Evolutionary conservation across 169 alveolate genomes (phyloP).

Genomic region (Toxoplasma gondii): DNA sequence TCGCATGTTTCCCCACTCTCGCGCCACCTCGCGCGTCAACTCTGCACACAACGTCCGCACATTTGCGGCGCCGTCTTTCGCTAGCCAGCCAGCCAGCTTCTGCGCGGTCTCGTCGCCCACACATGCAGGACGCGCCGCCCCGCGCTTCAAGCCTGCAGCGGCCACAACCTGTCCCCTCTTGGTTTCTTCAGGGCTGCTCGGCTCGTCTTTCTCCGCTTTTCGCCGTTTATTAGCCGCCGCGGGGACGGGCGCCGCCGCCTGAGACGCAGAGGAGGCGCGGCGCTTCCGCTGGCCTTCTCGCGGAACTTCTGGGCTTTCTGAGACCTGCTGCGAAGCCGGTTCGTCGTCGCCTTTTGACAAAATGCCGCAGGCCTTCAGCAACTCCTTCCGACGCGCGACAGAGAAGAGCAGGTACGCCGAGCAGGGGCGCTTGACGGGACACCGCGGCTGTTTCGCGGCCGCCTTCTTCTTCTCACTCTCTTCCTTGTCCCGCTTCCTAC

Average conservation of each 20-base stretch:
- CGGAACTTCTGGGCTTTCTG: too few species aligned
- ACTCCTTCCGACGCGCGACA: neutral
- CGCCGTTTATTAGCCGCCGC: neutral
- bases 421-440: constrained; percentile 22
- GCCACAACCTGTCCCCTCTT: neutral
- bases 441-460: neutral
- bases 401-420: constrained; percentile 25
- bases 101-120: neutral
- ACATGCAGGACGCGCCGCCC: neutral
- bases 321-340: too few species aligned
- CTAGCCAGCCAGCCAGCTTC: neutral
- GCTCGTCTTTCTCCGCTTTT: neutral
- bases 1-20: neutral
- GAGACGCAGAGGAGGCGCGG: neutral
- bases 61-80: neutral
- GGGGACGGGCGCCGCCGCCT: neutral
- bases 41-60: neutral
- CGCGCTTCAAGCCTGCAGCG: neutral
- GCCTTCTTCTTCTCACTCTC: neutral
- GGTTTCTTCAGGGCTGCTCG: neutral
- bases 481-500: neutral
- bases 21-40: neutral
- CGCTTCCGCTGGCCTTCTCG: too few species aligned
- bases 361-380: neutral
- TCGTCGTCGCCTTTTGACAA: neutral